Evolutionary conservation across 495 filamentous ascomycete species (phyloP), one percentile per base, ranked within the genome.

Genomic region (Penicillium canescens): DNA sequence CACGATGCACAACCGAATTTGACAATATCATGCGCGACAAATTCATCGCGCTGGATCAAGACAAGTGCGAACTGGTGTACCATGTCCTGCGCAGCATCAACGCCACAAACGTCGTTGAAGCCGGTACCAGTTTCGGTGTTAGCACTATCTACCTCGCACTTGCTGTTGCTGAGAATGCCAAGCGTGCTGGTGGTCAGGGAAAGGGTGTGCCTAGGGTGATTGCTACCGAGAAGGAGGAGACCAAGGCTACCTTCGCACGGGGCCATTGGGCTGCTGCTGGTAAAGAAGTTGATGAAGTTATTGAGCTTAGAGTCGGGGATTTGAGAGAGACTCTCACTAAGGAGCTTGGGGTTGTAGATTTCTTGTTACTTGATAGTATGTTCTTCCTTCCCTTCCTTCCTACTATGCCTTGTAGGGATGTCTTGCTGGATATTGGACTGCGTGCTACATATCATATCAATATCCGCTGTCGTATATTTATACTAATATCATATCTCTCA

Each of bases 71-170:
- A 3, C 68, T 83, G 31, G 58, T 82, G 6, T 85, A 85, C 54
- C 79, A 78, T 20, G 49, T 83, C 6, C 52, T 67, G 12, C 61
- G 66, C 37, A 62, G 72, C n/a, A 73, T 66, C 12, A 68, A 70
- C 1, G 82, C 79, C 2, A 73, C 57, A 3, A 79, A 74, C 24
- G 64, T 82, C 34, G 76, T 85, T 16, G 82, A 85, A 52, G 79
- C 76, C 0, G 82, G 82, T 6, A 85, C 82, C 5, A 79, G 76
- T 44, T 85, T 78, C 48, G 82, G 83, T 11, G 80, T 86, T 2
- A 80, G 76, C 44, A 84, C 81, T 0, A 85, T 86, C 52, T 84
- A 85, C 46, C 74, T 85, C 16, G 79, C 79, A 1, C 62, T 85
- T 2, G 83, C 80, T 1, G 75, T 82, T 12, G 70, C 66, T 3